Conservation (phyloP, 352 stramenopile genomes). For the Phytophthora pluvialis region DNA sequence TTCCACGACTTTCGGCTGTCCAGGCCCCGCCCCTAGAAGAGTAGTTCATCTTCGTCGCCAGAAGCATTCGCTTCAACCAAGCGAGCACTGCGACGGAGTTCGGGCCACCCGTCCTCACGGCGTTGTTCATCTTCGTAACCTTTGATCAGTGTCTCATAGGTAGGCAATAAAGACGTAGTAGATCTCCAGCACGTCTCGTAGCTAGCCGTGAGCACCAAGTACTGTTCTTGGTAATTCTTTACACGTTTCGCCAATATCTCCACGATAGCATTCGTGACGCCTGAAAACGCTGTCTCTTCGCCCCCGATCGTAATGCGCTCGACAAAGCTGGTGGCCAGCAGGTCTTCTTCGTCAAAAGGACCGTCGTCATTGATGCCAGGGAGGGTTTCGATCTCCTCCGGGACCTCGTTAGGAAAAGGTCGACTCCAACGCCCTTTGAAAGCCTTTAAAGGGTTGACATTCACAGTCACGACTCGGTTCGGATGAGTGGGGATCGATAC, state of each 20-base stretch:
- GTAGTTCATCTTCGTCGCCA: slow-evolving; percentile 10
- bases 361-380: not conserved
- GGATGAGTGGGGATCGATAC: not conserved
- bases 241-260: not conserved
- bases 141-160: not conserved
- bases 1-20: too few species aligned
- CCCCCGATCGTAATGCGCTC: not conserved
- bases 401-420: not conserved
- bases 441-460: not conserved
- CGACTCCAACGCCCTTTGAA: not conserved
- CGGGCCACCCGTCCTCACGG: not conserved
- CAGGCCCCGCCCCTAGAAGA: not conserved
- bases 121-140: not conserved
- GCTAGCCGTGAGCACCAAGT: not conserved
- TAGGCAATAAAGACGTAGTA: not conserved
- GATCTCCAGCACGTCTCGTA: not conserved
- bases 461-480: not conserved
- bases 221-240: not conserved
- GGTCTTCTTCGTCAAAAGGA: not conserved
- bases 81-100: not conserved
- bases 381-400: not conserved
- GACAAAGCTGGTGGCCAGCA: not conserved
- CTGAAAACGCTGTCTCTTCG: not conserved
- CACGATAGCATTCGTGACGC: not conserved
- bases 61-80: slow-evolving; percentile 4